Base-by-base conservation (phyloP, 2,329 filamentous ascomycete species). In the Neurospora crassa region DNA sequence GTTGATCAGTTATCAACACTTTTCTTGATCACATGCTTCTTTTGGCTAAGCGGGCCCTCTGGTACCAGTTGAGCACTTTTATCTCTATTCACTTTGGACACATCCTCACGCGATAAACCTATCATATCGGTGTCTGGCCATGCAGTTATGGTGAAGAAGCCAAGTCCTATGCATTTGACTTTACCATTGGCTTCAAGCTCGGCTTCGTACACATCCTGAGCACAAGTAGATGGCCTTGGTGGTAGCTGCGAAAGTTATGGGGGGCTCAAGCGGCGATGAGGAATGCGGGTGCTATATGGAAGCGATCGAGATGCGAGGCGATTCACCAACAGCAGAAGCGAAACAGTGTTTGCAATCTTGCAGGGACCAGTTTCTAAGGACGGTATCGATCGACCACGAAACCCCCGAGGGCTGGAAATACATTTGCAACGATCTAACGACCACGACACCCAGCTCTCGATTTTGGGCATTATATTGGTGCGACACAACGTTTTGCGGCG, bases 381-480 rank as follows among this genome's bases (percentile, higher is more conserved):
- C 73, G 8, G 70, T 82, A 69, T 70, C 76, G 45, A 75, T 76
- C 20, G 75, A 73, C n/a, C 78, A 74, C 74, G 67, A 40, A 8
- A 73, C 74, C 34, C 71, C 76, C 70, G 74, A 79, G 73, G 78
- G 78, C 71, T 79, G 81, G 72, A 68, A 72, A 10, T 71, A 74
- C 11, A 76, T 77, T 43, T 84, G 83, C 73, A 72, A 78, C 72
- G 73, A 72, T 74, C 78, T 74, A 72, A 78, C 76, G 75, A 69
- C 24, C 20, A 69, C 71, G 8, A 70, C 72, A 29, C 73, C 77
- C 41, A 75, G 76, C 69, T 75, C 76, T 37, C 75, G 79, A 59
- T 79, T 87, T 12, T 83, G 81, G 80, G 76, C 79, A 53, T 78
- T 87, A 29, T 88, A 88, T 76, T 85, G 84, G 77, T 87, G 86